A percentile compares a stretch with the other conserved stretches of the same genome.
phyloP scores from a whole-genome alignment of 2,329 filamentous ascomycete genomes.

The Colletotrichum gloeosporioides region DNA sequence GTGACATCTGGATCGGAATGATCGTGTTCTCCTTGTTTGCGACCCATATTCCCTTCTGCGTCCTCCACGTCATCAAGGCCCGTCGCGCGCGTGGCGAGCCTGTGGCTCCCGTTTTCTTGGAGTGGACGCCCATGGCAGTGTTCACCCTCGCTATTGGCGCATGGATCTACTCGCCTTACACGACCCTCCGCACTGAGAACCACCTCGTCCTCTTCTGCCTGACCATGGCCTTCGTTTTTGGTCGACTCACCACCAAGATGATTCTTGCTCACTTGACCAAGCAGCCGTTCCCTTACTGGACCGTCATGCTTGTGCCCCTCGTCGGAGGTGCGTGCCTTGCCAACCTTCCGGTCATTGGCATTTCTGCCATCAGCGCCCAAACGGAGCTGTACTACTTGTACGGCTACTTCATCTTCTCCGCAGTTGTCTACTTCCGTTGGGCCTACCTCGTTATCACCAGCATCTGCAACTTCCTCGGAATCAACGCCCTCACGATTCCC shows the following conservation, averaged over 20 bases:
- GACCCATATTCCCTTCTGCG: constrained; percentile 86
- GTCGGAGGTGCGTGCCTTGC: constrained; percentile 82
- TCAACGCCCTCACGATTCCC: constrained; percentile 91
- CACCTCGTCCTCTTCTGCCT: constrained; percentile 91
- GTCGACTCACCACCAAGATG: constrained; percentile 98
- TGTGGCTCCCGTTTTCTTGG: constrained; percentile 82
- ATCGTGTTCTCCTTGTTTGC: constrained; percentile 70
- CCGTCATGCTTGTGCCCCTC: constrained; percentile 85
- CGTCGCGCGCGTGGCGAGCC: constrained; percentile 75
- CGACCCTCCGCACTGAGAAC: constrained; percentile 80
- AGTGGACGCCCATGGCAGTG: constrained; percentile 90
- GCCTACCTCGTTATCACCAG: constrained; percentile 87
- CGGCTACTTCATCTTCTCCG: constrained; percentile 81
- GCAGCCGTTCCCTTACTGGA: constrained; percentile 97
- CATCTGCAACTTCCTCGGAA: constrained; percentile 91
- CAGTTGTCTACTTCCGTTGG: constrained; percentile 91
- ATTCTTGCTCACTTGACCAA: constrained; percentile 93
- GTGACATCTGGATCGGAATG: constrained; percentile 85
- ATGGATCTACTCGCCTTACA: constrained; percentile 92
- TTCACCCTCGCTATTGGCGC: constrained; percentile 77
- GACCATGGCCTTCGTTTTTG: constrained; percentile 96
- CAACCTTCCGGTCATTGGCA: constrained; percentile 80
- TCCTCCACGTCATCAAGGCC: constrained; percentile 83
- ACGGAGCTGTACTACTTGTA: constrained; percentile 83
- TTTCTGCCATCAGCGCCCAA: constrained; percentile 67